These are phyloP conservation scores for Warburgia ugandensis DNA, from an alignment of 164 flowering plant species.

Conservation along the genomic window DNA sequence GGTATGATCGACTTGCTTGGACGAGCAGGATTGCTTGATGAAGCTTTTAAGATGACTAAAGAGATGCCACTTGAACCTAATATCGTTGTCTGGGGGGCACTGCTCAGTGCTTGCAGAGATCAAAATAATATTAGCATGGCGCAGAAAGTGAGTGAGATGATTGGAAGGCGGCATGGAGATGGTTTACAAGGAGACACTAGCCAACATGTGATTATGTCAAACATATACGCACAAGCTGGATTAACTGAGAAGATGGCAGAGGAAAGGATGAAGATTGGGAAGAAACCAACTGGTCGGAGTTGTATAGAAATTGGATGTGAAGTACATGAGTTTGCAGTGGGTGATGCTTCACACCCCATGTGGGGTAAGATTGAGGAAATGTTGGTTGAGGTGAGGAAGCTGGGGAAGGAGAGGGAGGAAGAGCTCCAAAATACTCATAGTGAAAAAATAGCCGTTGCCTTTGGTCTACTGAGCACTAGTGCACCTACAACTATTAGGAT, in stretches of 20 bases:
- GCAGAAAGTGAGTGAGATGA: constrained; percentile 9
- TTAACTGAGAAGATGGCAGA: constrained; percentile 18
- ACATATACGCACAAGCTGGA: constrained; percentile 16
- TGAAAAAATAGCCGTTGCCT: constrained; percentile 20
- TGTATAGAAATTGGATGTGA: constrained; percentile 20
- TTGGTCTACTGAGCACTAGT: constrained; percentile 15
- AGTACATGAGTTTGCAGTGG: constrained; percentile 19
- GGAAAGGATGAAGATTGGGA: constrained; percentile 13
- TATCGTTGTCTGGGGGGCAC: constrained; percentile 5
- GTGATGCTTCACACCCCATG: constrained; percentile 16
- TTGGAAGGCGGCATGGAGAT: constrained; percentile 9
- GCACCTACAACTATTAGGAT: constrained; percentile 13
- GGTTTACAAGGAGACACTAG: constrained; percentile 10
- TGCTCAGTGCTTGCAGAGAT: constrained; percentile 14
- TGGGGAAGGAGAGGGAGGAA: constrained; percentile 8
- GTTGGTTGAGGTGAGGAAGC: constrained; percentile 14
- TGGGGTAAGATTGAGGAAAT: constrained; percentile 12
- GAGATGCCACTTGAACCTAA: constrained; percentile 12
- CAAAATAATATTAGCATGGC: constrained; percentile 14
- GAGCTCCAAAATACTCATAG: constrained; percentile 13
- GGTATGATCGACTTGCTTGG: constrained; percentile 17
- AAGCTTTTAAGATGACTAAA: constrained; percentile 3
- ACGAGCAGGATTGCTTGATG: constrained; percentile 4
- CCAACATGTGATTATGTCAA: constrained; percentile 14
- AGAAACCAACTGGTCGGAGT: constrained; percentile 19